Evolutionary conservation across 768 basidiomycete genomes (phyloP).

Genomic region (Lepiota venenata): DNA sequence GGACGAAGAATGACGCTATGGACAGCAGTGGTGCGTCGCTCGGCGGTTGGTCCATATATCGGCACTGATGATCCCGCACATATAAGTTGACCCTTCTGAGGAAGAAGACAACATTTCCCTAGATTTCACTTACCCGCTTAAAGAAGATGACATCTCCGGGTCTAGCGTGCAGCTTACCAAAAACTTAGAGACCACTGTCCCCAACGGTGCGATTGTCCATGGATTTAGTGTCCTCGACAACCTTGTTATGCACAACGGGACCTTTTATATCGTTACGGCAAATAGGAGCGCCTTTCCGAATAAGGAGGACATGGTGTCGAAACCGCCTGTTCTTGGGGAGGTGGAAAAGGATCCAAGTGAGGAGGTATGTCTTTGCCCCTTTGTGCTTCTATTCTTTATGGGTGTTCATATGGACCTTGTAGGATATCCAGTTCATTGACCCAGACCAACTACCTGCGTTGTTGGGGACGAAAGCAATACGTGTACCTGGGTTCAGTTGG

Average conservation of each 20-base stretch:
- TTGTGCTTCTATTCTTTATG: neutral
- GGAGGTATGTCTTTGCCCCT: conserved; percentile 20
- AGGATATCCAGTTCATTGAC: conserved; percentile 26
- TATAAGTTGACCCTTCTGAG: neutral
- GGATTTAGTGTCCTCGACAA: conserved; percentile 80
- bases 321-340: conserved; percentile 17
- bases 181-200: neutral
- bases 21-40: too few relatives aligned
- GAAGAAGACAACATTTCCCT: neutral
- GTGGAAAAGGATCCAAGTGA: conserved; percentile 26
- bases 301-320: conserved; percentile 35
- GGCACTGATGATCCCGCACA: neutral
- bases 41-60: neutral
- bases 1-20: neutral
- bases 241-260: conserved; percentile 72
- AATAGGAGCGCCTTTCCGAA: conserved; percentile 39
- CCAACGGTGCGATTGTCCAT: conserved; percentile 2
- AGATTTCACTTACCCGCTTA: neutral
- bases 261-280: conserved; percentile 59
- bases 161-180: neutral
- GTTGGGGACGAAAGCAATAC: conserved; percentile 20
- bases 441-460: conserved; percentile 18
- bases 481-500: conserved; percentile 22
- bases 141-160: neutral
- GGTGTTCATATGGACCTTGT: neutral